Evolutionary conservation across 768 basidiomycete species (phyloP).

Genomic region (Pholiota molesta): DNA sequence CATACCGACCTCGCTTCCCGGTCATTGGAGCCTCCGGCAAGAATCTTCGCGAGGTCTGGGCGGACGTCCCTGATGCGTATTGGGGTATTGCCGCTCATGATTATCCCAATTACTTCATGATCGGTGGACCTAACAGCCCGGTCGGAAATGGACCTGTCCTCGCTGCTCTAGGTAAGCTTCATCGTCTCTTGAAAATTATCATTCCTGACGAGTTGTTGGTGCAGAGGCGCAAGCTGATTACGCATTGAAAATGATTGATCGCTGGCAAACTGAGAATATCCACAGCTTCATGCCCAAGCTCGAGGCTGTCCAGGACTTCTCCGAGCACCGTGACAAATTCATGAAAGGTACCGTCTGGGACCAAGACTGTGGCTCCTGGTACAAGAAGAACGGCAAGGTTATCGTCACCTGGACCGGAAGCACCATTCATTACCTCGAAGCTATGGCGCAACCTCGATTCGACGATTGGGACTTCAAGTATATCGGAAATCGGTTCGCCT

Average conservation of each 20-base stretch:
- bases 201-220: not conserved
- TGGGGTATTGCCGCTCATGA: constrained; percentile 33
- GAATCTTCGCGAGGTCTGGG: constrained; percentile 34
- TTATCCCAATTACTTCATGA: constrained; percentile 38
- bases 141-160: constrained; percentile 38
- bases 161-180: constrained; percentile 29
- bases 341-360: constrained; percentile 38
- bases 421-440: constrained; percentile 38
- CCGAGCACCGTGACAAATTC: constrained; percentile 32
- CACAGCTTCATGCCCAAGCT: constrained; percentile 36
- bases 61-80: constrained; percentile 31
- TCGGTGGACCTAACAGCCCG: constrained; percentile 36
- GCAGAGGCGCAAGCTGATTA: constrained; percentile 38
- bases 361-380: constrained; percentile 36
- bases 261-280: constrained; percentile 40
- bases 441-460: constrained; percentile 33
- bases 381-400: constrained; percentile 36
- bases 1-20: constrained; percentile 36
- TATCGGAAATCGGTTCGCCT: constrained; percentile 36
- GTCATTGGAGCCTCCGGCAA: constrained; percentile 29
- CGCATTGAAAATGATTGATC: constrained; percentile 34
- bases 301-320: constrained; percentile 37
- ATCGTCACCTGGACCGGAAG: constrained; percentile 39
- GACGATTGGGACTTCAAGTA: constrained; percentile 40
- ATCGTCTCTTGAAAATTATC: not conserved